Evolutionary conservation across 495 filamentous ascomycete species (phyloP), one percentile per base, ranked within the genome.

Genomic region (Echria macrotheca): DNA sequence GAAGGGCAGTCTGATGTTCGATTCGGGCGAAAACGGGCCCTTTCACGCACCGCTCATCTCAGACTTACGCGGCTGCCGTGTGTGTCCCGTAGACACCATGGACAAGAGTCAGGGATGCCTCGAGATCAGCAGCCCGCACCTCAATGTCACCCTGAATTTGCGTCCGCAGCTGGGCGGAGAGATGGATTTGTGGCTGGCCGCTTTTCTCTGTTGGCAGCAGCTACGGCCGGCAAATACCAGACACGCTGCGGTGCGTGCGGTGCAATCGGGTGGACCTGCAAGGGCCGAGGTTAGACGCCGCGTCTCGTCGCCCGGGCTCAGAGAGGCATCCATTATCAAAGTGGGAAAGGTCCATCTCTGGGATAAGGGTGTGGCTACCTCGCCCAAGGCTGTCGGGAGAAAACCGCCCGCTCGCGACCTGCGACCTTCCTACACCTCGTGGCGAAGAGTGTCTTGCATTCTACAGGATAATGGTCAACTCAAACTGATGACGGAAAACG

Each of bases 391-490:
- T 56, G 79, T 76, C 57, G 71, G 72, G 38, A 68, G 68, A 49
- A 68, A 70, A 3, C 67, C 74, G 10, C 72, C 74, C 10, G 69
- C 74, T 8, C 64, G 74, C 45, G 70, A 75, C 51, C 56, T 72
- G 14, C 63, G 65, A 23, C 60, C 64, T 12, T 50, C 64, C 15
- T 47, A 63, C 24, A 69, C 67, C 15, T 64, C 84, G 9, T 96
- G 93, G 94, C 80, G 85, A 56, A 80, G 76, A 47, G 87, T 97
- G 25, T 95, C 90, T 38, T 95, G 91, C 70, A 95, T 90, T 31
- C 71, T 99, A 14, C 86, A 94, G 53, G 93, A 96, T 60, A 97
- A 96, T 61, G 93, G 93, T 37, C 85, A 91, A 61, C 88, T 99
- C 59, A 95, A 91, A 63, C 76, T 99, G 10, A 85, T 85, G 67